phyloP scores from a whole-genome alignment of 2,329 filamentous ascomycete species.

The Paradendryphiella salina region DNA sequence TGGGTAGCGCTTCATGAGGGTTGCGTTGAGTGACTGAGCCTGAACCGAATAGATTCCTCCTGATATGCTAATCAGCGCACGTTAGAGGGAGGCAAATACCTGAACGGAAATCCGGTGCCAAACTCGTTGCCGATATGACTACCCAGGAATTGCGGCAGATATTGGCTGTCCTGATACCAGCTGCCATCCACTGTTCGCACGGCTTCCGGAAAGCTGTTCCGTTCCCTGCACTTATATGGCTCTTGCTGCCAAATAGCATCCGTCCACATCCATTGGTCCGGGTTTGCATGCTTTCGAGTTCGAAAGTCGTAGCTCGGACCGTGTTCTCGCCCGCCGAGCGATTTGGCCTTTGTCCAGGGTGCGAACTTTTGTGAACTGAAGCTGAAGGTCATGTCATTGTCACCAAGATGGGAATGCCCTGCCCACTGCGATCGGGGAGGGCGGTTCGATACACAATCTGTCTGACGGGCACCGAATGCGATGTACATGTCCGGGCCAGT shows the following conservation, averaged over 20 bases:
- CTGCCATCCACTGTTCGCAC: constrained; percentile 30
- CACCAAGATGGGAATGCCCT: constrained; percentile 37
- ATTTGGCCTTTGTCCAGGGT: constrained; percentile 20
- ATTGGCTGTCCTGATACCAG: constrained; percentile 32
- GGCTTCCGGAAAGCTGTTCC: constrained; percentile 30
- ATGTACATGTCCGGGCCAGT: constrained; percentile 54
- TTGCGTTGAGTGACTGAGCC: constrained; percentile 26
- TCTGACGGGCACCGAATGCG: constrained; percentile 44
- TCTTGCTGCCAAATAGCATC: constrained; percentile 39
- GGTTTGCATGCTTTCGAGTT: constrained; percentile 38
- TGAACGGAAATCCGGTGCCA: not conserved
- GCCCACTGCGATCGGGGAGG: constrained; percentile 46
- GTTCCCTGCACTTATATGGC: constrained; percentile 19
- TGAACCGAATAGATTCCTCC: not conserved
- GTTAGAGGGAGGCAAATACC: not conserved
- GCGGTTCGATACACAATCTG: constrained; percentile 45
- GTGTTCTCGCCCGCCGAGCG: constrained; percentile 22
- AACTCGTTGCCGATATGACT: constrained; percentile 3
- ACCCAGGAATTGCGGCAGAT: constrained; percentile 14
- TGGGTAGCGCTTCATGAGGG: constrained; percentile 47
- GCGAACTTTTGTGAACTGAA: constrained; percentile 21
- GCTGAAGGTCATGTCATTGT: constrained; percentile 15
- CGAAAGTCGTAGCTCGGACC: constrained; percentile 44
- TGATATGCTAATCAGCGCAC: not conserved
- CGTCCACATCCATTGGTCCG: constrained; percentile 35